These are phyloP conservation scores for Talinum fruticosum DNA, from an alignment of 148 eudicot genomes.

Conservation along the genomic window DNA sequence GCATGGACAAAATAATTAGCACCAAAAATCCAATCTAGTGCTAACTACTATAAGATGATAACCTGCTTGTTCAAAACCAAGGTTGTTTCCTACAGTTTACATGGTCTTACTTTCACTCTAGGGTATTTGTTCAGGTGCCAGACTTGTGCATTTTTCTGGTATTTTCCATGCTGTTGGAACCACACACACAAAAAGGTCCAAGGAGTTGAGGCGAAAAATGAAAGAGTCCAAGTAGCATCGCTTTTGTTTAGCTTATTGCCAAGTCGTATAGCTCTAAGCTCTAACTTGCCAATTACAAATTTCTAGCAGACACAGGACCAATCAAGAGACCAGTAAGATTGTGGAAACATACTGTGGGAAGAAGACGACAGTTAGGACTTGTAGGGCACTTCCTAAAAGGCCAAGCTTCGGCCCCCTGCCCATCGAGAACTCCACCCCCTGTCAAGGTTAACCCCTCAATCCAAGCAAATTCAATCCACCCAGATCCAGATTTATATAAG, in stretches of 20 bases:
- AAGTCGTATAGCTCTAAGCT: neutral
- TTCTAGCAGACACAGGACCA: neutral
- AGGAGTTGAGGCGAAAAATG: neutral
- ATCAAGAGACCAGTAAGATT: neutral
- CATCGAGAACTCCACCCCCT: slow-evolving; percentile 56
- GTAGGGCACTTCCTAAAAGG: slow-evolving; percentile 40
- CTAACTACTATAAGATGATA: neutral
- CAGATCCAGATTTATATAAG: slow-evolving; percentile 24
- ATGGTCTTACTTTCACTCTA: neutral
- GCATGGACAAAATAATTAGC: neutral
- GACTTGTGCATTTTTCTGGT: too few relatives aligned
- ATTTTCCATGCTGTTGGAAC: neutral
- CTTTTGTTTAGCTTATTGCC: neutral
- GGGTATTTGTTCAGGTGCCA: neutral
- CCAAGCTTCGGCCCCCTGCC: slow-evolving; percentile 54
- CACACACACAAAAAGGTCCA: too few relatives aligned
- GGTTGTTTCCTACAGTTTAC: neutral
- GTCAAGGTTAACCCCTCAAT: slow-evolving; percentile 37
- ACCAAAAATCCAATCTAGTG: neutral
- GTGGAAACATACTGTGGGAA: slow-evolving; percentile 32
- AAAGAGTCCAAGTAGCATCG: neutral
- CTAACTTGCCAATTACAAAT: neutral
- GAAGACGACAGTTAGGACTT: slow-evolving; percentile 38
- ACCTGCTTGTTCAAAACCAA: neutral
- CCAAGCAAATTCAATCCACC: slow-evolving; percentile 53